Conservation (phyloP, 2,329 filamentous ascomycete species). For the Epicoccum nigrum region DNA sequence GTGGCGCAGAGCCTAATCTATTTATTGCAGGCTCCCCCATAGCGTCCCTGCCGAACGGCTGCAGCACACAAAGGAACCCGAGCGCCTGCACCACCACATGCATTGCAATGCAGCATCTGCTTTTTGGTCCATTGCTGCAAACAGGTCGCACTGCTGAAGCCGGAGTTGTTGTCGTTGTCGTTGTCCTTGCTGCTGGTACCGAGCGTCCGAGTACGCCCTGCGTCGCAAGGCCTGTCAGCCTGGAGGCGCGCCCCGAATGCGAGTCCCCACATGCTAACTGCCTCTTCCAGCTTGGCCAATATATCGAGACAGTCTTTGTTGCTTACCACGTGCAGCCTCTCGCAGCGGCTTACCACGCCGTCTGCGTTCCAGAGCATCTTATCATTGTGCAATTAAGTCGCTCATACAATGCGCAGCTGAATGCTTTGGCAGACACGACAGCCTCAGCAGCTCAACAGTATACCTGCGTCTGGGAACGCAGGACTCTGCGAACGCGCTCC, state of each 20-base stretch:
- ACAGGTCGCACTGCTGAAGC: conserved; percentile 12
- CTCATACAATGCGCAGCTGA: conserved; percentile 4
- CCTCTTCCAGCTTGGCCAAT: conserved; percentile 30
- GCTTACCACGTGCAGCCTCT: conserved; percentile 15
- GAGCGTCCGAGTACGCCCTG: not conserved
- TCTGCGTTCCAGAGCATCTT: conserved; percentile 7
- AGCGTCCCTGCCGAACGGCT: conserved; percentile 13
- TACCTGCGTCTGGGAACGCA: conserved; percentile 9
- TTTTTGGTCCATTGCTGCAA: conserved; percentile 13
- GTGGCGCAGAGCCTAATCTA: conserved; percentile 19
- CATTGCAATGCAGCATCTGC: conserved; percentile 2
- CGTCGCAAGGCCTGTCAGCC: conserved; percentile 14
- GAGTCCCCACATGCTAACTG: conserved; percentile 5
- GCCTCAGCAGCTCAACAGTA: conserved; percentile 5
- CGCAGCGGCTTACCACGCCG: conserved; percentile 2
- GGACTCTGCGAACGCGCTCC: conserved; percentile 8
- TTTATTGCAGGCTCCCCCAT: conserved; percentile 14
- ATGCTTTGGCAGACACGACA: conserved; percentile 5
- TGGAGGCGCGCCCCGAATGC: conserved; percentile 1
- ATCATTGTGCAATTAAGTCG: not conserved
- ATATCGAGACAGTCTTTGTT: conserved; percentile 24
- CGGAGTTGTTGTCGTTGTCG: not conserved
- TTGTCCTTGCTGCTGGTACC: conserved; percentile 1
- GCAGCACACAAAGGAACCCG: conserved; percentile 9
- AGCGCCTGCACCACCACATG: conserved; percentile 12